Conservation (phyloP, 2,329 filamentous ascomycete genomes). For the Macrophomina phaseolina region DNA sequence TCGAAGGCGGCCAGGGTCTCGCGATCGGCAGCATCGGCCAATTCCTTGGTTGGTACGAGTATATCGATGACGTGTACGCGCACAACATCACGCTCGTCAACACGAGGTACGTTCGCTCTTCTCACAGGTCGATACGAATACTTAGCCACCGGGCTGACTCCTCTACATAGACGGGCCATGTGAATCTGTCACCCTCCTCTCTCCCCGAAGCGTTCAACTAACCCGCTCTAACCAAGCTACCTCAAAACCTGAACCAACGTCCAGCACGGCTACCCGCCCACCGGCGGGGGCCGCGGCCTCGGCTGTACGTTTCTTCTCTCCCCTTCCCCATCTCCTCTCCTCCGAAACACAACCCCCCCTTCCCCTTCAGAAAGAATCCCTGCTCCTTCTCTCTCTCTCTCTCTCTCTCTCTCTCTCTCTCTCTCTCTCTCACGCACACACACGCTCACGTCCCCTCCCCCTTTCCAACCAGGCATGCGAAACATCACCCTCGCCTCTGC, state of each 20-base stretch:
- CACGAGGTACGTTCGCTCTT: not conserved
- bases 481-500: not conserved
- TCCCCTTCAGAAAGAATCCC: not conserved
- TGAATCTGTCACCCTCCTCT: not conserved
- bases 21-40: constrained; percentile 65
- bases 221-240: not conserved
- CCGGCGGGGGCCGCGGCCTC: constrained; percentile 19
- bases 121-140: not conserved
- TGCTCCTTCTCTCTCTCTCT: not conserved
- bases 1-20: constrained; percentile 59
- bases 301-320: not conserved
- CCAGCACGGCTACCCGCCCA: constrained; percentile 15
- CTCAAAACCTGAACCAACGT: constrained; percentile 21
- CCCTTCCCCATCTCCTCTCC: not conserved
- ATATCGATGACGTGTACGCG: constrained; percentile 46
- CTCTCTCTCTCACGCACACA: too few species aligned
- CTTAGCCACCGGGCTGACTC: not conserved
- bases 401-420: too few species aligned
- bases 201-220: too few species aligned
- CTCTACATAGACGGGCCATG: constrained; percentile 4
- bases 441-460: too few species aligned
- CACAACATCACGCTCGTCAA: constrained; percentile 8
- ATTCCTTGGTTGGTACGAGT: constrained; percentile 56
- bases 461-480: not conserved
- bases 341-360: too few species aligned